A percentile compares a stretch with the other conserved stretches of the same genome.
phyloP scores from a whole-genome alignment of 352 stramenopile species.

The Pythium folliculosum region DNA sequence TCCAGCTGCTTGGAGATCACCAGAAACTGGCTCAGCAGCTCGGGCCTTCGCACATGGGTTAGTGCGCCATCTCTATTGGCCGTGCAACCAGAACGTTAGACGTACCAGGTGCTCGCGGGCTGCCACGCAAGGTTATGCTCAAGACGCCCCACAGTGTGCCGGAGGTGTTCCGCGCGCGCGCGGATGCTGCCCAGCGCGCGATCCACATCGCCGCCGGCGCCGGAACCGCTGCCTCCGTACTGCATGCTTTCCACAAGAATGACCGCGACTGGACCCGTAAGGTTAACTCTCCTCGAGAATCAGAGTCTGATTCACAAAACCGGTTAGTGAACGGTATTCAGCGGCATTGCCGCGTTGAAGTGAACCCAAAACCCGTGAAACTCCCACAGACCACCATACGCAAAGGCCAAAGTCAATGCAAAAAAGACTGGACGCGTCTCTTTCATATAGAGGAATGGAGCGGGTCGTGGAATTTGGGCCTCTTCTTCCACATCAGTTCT shows the following conservation, averaged over 20 bases:
- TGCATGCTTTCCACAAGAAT: slow-evolving; percentile 11
- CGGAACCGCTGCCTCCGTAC: slow-evolving; percentile 13
- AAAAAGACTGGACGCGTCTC: not conserved
- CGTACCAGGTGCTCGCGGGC: slow-evolving; percentile 74
- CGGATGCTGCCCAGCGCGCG: slow-evolving; percentile 80
- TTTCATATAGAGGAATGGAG: slow-evolving; percentile 13
- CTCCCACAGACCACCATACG: not conserved
- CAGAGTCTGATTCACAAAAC: slow-evolving; percentile 10
- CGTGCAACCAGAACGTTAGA: not conserved
- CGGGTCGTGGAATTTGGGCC: not conserved
- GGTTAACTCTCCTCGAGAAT: slow-evolving; percentile 17
- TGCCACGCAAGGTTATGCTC: slow-evolving; percentile 84
- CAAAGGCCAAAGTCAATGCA: not conserved
- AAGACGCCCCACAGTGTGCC: slow-evolving; percentile 71
- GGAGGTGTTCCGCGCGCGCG: slow-evolving; percentile 75
- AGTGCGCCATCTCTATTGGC: too few relatives aligned
- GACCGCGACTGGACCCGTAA: not conserved
- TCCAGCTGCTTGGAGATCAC: slow-evolving; percentile 87
- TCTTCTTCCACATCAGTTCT: slow-evolving; percentile 2
- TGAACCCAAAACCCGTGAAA: slow-evolving; percentile 4
- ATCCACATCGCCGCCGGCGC: slow-evolving; percentile 62
- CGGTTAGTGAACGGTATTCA: slow-evolving; percentile 18
- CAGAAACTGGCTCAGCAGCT: slow-evolving; percentile 85
- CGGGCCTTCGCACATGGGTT: slow-evolving; percentile 40
- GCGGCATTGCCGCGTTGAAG: not conserved